Base-by-base conservation (phyloP, 2,329 filamentous ascomycete species). In the Huntiella omanensis region DNA sequence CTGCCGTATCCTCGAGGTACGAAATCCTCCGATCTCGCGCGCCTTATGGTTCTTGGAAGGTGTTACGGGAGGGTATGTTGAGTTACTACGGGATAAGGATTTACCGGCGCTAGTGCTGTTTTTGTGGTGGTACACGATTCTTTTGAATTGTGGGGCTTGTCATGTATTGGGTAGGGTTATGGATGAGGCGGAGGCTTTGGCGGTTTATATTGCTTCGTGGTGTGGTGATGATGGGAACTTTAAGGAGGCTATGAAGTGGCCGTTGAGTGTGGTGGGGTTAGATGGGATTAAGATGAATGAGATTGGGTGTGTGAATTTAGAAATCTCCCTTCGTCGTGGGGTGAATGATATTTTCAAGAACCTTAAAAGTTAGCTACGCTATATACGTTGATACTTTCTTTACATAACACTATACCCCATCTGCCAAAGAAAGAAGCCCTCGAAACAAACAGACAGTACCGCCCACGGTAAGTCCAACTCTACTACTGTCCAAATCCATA, bases 401-500 rank as follows among this genome's bases (percentile, higher is more conserved):
- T 52, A 57, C 48, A 55, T 60, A n/a, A 73, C 59, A 22, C 56
- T 60, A 53, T 75, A 76, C 1, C 69, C 73, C 13, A 64, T 62
- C 19, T 59, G 56, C 58, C 64, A 67, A 19, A 72, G 56, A 52
- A 68, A 78, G 4, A 52, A 57, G 1, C 55, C 65, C 1, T 66
- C 63, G 1, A 62, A 53, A 3, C 59, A 57, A 33, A 79, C 57
- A 52, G 74, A 79, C 10, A 61, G 53, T 1, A 79, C 63, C 0
- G 82, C 83, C 55, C 73, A 77, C 0, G 67, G 56, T 36, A 93
- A 64, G 47, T 84, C 71, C 62, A 95, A 71, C 64, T 98, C 91
- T 40, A 96, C 70, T 16, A 96, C 79, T 32, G 81, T 77, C 86
- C 88, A 96, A 4, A 96, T 72, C 87, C 88, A 96, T 13, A 96